Evolutionary conservation across 257 asterid genomes (phyloP), one percentile per base, ranked within the genome.

Genomic region (Solanum ossicruentum): DNA sequence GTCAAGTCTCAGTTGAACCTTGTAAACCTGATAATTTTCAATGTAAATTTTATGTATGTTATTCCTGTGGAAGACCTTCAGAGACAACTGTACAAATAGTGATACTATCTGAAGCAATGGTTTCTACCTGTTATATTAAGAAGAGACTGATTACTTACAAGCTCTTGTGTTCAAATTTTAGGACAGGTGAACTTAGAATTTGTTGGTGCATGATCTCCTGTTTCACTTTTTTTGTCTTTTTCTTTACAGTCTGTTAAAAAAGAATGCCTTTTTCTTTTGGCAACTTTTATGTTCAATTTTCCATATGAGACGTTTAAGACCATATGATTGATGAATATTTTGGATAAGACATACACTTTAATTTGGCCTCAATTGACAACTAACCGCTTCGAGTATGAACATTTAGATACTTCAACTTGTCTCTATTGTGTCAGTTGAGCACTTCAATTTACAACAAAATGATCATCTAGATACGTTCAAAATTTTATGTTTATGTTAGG

Each of bases 1-100:
- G 77, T 54, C 58, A 20, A 86, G 81, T 83, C 45, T 39, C 60
- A 63, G 79, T 56, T 57, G 81, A 87, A 84, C 73, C 84, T 75
- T 80, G 87, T 87, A 80, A 49, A 51, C 85, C 57, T 60, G 73
- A 70, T 55, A 80, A 8, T 77, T 84, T 32, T 36, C 45, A 18
- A 72, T 87, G 85, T 71, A 84, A 56, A 84, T 84, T 61, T 80
- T 70, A 54, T 65, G 36, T 39, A 83, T 71, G 71, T 17, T 86
- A 41, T 17, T 2, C 1, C 54, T 9, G 79, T 70, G 54, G 79
- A 70, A 70, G 28, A 70, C 28, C 5, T 41, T n/a, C 49, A 18
- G 17, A 41, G 79, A 70, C 79, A 18, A 4, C 21, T 39, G 79
- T 70, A 70, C 79, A 70, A 70, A 41, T 39, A 70, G 28, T 39